Evolutionary conservation across 176 grass and related monocot genomes (phyloP).

Genomic region (Cocos nucifera): DNA sequence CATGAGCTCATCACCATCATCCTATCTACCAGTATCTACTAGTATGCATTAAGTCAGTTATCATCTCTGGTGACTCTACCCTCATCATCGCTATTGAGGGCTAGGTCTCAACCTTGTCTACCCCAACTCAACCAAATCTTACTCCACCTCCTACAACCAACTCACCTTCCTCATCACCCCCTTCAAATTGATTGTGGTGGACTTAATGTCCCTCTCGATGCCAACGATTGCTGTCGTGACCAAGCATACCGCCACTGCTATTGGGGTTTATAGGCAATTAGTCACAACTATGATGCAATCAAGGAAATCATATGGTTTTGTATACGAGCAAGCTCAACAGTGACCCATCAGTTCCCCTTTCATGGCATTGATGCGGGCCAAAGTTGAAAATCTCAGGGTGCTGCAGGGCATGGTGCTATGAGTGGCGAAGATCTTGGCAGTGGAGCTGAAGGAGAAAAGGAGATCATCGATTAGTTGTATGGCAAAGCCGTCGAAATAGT

Average conservation of each 20-base stretch:
- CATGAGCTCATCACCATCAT: conserved; percentile 42
- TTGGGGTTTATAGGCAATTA: conserved; percentile 52
- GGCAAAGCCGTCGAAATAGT: conserved; percentile 34
- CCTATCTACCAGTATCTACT: conserved; percentile 35
- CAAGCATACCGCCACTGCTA: conserved; percentile 31
- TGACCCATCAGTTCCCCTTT: conserved; percentile 52
- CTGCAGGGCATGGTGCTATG: conserved; percentile 50
- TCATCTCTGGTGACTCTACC: conserved; percentile 18
- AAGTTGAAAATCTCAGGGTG: conserved; percentile 41
- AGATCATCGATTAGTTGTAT: conserved; percentile 49
- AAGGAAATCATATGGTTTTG: conserved; percentile 65
- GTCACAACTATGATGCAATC: conserved; percentile 82
- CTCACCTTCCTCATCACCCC: conserved; percentile 27
- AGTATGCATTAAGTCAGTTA: not conserved
- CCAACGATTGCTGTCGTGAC: too few relatives aligned
- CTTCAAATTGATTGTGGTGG: conserved; percentile 43
- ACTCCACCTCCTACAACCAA: not conserved
- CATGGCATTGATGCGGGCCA: conserved; percentile 40
- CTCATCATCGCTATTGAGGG: conserved; percentile 69
- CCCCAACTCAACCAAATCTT: conserved; percentile 22
- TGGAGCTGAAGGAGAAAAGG: conserved; percentile 43
- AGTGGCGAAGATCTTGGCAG: conserved; percentile 36
- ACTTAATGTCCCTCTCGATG: conserved; percentile 29
- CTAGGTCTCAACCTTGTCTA: conserved; percentile 61
- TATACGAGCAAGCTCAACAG: conserved; percentile 96